Evolutionary conservation across 495 filamentous ascomycete species (phyloP).

Genomic region (Pseudevernia furfuracea): DNA sequence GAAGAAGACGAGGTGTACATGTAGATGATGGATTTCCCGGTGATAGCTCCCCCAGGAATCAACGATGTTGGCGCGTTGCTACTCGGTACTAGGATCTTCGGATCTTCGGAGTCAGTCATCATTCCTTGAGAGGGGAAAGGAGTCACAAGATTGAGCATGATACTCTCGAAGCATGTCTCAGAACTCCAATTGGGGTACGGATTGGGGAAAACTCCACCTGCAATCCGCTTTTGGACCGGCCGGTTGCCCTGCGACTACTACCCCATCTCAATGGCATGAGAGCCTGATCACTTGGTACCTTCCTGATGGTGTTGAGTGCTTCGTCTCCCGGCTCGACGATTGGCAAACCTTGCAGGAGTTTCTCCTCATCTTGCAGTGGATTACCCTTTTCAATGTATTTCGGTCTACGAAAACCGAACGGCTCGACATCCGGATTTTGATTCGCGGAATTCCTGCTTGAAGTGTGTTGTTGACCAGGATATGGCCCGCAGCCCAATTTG

Average conservation of each 20-base stretch:
- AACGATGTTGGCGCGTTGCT: slow-evolving; percentile 3
- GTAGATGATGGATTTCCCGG: slow-evolving; percentile 17
- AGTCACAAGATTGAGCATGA: background rate
- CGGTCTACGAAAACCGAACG: background rate
- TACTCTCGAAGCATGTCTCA: background rate
- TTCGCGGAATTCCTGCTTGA: background rate
- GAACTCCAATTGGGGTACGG: background rate
- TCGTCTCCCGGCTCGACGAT: slow-evolving; percentile 8
- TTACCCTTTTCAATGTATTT: slow-evolving; percentile 6
- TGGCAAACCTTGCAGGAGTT: slow-evolving; percentile 11
- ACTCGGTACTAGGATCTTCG: slow-evolving; percentile 9
- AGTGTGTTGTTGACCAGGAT: background rate
- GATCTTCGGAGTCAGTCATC: background rate
- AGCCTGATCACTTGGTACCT: slow-evolving; percentile 20
- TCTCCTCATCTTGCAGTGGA: slow-evolving; percentile 17
- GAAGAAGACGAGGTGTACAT: slow-evolving; percentile 14
- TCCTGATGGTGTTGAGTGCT: slow-evolving; percentile 12
- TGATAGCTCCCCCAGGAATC: background rate
- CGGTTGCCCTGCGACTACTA: slow-evolving; percentile 10
- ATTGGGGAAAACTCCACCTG: background rate
- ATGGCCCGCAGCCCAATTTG: background rate
- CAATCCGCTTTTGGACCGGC: slow-evolving; percentile 18
- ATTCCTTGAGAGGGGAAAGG: background rate
- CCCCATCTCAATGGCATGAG: slow-evolving; percentile 19
- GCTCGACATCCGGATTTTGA: background rate